phyloP scores from a whole-genome alignment of 2,329 filamentous ascomycete species.

The Plectosphaerella plurivora region DNA sequence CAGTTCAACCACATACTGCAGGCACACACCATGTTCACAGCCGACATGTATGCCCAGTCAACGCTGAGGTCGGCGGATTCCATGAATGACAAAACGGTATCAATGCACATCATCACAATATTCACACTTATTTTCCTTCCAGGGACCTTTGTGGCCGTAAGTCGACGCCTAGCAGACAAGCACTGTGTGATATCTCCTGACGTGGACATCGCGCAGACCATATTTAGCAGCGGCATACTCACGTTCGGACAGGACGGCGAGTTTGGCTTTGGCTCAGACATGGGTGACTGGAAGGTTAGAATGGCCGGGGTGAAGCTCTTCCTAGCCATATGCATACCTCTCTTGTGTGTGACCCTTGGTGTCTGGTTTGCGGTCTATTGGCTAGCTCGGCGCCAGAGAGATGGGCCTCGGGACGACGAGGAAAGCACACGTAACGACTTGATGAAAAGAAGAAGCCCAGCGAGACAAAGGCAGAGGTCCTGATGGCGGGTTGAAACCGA shows the following conservation, averaged over 20 bases:
- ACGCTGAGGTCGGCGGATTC: slow-evolving; percentile 2
- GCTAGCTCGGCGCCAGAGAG: too few relatives aligned
- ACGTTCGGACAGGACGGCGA: neutral
- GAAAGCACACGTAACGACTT: too few relatives aligned
- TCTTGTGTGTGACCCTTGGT: neutral
- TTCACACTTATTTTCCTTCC: slow-evolving; percentile 10
- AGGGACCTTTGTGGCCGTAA: slow-evolving; percentile 10
- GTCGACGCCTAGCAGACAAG: neutral
- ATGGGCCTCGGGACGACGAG: too few relatives aligned
- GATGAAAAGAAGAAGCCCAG: too few relatives aligned
- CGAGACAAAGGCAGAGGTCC: too few relatives aligned
- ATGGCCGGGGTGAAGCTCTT: slow-evolving; percentile 1
- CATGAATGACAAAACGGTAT: slow-evolving; percentile 30
- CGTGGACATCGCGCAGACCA: slow-evolving; percentile 1
- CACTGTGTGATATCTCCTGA: too few relatives aligned
- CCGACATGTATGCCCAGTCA: slow-evolving; percentile 3
- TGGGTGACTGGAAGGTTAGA: slow-evolving; percentile 6
- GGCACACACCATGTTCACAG: slow-evolving; percentile 4
- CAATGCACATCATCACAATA: slow-evolving; percentile 11
- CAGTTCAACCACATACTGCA: slow-evolving; percentile 6
- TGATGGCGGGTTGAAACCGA: too few relatives aligned
- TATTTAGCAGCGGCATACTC: slow-evolving; percentile 8
- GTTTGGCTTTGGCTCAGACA: neutral
- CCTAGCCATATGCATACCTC: slow-evolving; percentile 7
- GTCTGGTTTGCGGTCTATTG: neutral